Percentiles rank a stretch among this genome's conserved stretches.
Evolutionary conservation across 2,329 filamentous ascomycete genomes (phyloP).

Genomic region (Fusarium dimerum): DNA sequence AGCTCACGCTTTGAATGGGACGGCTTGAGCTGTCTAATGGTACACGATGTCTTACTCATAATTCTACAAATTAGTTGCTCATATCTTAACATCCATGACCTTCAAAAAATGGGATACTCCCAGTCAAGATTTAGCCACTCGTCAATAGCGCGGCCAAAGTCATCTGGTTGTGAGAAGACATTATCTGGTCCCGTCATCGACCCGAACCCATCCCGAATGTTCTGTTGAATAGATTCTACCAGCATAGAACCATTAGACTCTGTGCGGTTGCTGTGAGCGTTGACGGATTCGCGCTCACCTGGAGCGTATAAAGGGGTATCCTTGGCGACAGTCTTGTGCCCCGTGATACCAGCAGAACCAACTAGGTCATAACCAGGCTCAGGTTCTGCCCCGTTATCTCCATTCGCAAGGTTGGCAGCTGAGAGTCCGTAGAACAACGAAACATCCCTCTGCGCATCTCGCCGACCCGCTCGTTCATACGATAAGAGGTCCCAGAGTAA

Average conservation of each 20-base stretch:
- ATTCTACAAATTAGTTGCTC: no score
- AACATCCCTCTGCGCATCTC: constrained; percentile 18
- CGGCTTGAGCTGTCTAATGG: no score
- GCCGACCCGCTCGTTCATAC: constrained; percentile 35
- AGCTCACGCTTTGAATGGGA: no score
- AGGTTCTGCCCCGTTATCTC: neutral
- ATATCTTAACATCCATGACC: no score
- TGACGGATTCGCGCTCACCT: constrained; percentile 19
- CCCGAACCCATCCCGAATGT: neutral
- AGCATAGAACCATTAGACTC: neutral
- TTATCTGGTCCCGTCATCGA: constrained; percentile 22
- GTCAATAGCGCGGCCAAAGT: constrained; percentile 37
- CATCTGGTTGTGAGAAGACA: constrained; percentile 35
- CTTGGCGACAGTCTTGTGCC: constrained; percentile 38
- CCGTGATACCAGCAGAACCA: constrained; percentile 40
- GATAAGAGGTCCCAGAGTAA: constrained; percentile 39
- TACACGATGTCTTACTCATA: no score
- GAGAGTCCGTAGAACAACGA: constrained; percentile 21
- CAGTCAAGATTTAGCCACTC: constrained; percentile 32
- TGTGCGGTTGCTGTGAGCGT: neutral
- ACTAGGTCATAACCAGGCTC: constrained; percentile 37
- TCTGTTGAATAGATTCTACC: neutral
- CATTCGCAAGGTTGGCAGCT: constrained; percentile 7
- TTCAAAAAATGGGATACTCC: neutral
- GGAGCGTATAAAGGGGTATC: constrained; percentile 38